phyloP scores from a whole-genome alignment of 1,139 yeast genomes.

The Suhomyces bokatorum region DNA sequence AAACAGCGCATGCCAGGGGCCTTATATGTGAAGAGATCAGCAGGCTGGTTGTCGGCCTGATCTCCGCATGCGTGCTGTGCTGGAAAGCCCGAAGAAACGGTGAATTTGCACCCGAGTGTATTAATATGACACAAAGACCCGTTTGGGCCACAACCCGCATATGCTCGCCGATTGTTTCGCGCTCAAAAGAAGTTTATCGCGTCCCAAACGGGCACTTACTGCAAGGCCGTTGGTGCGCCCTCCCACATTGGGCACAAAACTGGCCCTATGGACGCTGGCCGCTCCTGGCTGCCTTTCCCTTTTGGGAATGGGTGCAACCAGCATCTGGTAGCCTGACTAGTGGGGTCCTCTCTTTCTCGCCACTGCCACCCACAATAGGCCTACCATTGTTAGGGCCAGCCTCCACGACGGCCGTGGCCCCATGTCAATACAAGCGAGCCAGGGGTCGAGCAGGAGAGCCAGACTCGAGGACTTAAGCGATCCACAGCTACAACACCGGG shows the following conservation, averaged over 20 bases:
- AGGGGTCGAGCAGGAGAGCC: not conserved
- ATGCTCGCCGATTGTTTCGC: too few relatives aligned
- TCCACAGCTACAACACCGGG: not conserved
- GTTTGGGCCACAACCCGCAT: slow-evolving; percentile 7
- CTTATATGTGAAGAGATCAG: not conserved
- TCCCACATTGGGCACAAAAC: slow-evolving; percentile 4
- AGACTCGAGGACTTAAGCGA: too few relatives aligned
- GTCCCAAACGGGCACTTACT: not conserved
- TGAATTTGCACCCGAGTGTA: slow-evolving; percentile 5
- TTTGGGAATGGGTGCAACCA: slow-evolving; percentile 7
- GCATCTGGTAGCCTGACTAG: not conserved
- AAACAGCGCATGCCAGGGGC: not conserved
- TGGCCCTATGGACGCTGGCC: slow-evolving; percentile 2
- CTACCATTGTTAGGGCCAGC: not conserved
- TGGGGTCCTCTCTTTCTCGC: not conserved
- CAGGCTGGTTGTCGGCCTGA: not conserved
- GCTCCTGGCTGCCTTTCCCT: slow-evolving; percentile 7
- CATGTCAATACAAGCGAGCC: not conserved
- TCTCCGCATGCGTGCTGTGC: not conserved
- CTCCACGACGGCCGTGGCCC: not conserved
- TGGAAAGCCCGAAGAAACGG: not conserved
- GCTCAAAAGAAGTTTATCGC: too few relatives aligned
- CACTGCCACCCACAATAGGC: not conserved
- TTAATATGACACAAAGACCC: slow-evolving; percentile 8
- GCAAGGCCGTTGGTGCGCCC: slow-evolving; percentile 2